phyloP scores from a whole-genome alignment of 2,329 filamentous ascomycete genomes.

The Fusarium sp. region DNA sequence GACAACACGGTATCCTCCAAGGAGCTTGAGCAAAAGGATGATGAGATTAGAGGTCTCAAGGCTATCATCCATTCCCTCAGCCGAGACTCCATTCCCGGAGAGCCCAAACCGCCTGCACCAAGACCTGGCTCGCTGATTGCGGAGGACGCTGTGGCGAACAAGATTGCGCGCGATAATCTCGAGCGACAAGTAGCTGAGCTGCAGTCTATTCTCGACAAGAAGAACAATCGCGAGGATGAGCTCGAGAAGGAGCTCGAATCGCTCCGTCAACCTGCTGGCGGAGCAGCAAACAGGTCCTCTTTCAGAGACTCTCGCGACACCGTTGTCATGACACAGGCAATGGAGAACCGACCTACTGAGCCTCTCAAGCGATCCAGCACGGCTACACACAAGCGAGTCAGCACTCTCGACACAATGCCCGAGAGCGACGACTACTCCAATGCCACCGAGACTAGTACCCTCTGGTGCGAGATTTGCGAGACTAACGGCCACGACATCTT shows the following conservation, averaged over 20 bases:
- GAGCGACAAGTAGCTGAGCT: constrained; percentile 87
- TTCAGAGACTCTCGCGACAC: constrained; percentile 77
- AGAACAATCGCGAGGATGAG: constrained; percentile 83
- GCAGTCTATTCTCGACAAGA: constrained; percentile 79
- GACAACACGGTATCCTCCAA: constrained; percentile 70
- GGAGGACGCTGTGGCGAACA: constrained; percentile 51
- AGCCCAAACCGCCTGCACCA: constrained; percentile 52
- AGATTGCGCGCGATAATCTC: constrained; percentile 71
- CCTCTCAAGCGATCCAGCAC: constrained; percentile 67
- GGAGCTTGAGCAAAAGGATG: constrained; percentile 93
- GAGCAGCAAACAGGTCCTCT: constrained; percentile 66
- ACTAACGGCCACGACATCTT: constrained; percentile 92
- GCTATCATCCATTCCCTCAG: constrained; percentile 98
- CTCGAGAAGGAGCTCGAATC: constrained; percentile 85
- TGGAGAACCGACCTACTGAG: constrained; percentile 63
- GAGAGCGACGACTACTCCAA: constrained; percentile 80
- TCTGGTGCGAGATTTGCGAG: constrained; percentile 98
- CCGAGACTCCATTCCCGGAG: constrained; percentile 73
- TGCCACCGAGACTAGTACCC: constrained; percentile 78
- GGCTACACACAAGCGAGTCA: constrained; percentile 63
- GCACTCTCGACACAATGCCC: constrained; percentile 76
- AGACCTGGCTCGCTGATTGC: constrained; percentile 56
- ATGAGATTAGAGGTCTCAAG: constrained; percentile 96
- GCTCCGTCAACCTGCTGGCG: constrained; percentile 65
- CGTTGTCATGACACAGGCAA: constrained; percentile 69